Base-by-base conservation (phyloP, 768 basidiomycete genomes). In the Rubroboletus pulcherrimus region DNA sequence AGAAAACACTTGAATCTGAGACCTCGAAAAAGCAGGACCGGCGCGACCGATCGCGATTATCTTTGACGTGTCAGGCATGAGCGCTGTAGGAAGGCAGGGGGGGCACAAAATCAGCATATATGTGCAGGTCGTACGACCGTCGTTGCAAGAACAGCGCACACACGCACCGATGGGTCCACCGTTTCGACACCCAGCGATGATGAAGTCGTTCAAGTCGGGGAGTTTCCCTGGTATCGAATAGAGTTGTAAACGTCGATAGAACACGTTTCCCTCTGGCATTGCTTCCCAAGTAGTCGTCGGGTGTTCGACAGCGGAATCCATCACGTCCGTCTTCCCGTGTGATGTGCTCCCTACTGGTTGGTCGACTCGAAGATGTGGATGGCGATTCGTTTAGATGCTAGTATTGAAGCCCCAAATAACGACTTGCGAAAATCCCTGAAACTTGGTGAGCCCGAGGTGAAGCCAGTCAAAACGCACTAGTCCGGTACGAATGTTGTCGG, bases 211-310 rank as follows among this genome's bases (percentile, higher is more conserved):
- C 30, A 98, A 74, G 69, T 90, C 82, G 4, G 87, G 86, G 6
- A 92, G 75, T 64, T 88, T 89, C 63, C 88, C 93, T 12, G 84
- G 77, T 53, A 92, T 83, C 1, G 87, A 83, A 68, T 98, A 98
- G 24, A 93, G 77, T 58, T 89, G 87, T 62, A 93, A 85, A 52
- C 88, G 80, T 66, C 87, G 77, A 67, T 98, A 98, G 75, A 97
- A 98, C 33, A 87, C 89, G 63, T 78, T 85, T 26, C 89, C 89
- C 65, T 89, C 84, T 69, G 87, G 82, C 86, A 97, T 91, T 41
- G 94, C 82, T 70, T 95, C 87, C 96, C 96, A 98, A 71, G 83
- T 81, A 31, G 84, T 71, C 3, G 90, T 91, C 2, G 91, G 89
- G 63, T 91, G 90, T 49, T 88, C 85, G 14, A 75, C 64, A 73